Evolutionary conservation across 139 green algal species (phyloP), one percentile per base, ranked within the genome.

Genomic region (Chlorella sp.): DNA sequence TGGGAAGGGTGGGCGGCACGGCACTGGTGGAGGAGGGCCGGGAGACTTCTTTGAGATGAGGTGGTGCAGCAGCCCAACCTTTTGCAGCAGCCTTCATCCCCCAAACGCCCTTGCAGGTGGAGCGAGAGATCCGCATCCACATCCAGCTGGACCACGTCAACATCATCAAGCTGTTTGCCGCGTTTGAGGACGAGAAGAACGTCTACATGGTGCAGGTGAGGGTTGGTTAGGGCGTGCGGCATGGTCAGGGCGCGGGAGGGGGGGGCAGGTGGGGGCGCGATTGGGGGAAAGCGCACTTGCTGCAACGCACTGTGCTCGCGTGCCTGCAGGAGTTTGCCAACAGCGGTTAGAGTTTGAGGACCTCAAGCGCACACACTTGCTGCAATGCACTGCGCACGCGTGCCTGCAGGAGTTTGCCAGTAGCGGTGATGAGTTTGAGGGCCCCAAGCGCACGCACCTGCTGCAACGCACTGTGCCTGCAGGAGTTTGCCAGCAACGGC

Each of bases 181-280:
- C 91, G 0, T 96, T 93, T 80, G 88, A 92, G 72, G 91, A 96
- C 66, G 81, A 80, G 6, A 80, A 91, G 24, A 80, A 89, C 31
- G 88, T 94, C 1, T 95, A 95, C 85, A 78, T 97, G 77, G 89
- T 90, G 10, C 83, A 91, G 75, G 87, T 92, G 74, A 31, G 62
- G 3, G 10, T 59, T 10, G 14, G 17, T 17, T 59, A 17, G 49
- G 49, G 17, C 49, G 17, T 10, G 49, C 49, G n/a, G n/a, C n/a
- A n/a, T n/a, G n/a, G n/a, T n/a, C n/a, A n/a, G n/a, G n/a, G n/a
- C n/a, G n/a, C n/a, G n/a, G n/a, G n/a, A n/a, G n/a, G n/a, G n/a
- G n/a, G n/a, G n/a, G n/a, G n/a, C n/a, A n/a, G n/a, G n/a, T n/a
- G n/a, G n/a, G n/a, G n/a, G n/a, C n/a, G n/a, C n/a, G n/a, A n/a